Conservation (phyloP, 331 rosid species). For the Saraca asoca region DNA sequence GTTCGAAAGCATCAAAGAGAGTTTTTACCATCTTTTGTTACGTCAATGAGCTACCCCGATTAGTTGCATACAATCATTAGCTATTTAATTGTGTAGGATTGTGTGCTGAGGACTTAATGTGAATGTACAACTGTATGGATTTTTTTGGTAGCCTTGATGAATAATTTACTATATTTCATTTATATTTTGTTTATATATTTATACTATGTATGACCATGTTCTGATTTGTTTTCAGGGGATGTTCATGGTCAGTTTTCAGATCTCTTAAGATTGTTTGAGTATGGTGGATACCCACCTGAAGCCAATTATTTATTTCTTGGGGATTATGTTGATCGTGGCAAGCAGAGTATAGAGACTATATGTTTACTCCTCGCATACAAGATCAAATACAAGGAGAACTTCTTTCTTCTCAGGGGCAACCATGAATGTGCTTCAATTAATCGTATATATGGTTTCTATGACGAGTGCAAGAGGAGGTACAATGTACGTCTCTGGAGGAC, state of each 20-base stretch:
- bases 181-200: too few relatives aligned
- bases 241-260: constrained; percentile 53
- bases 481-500: constrained; percentile 47
- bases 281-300: constrained; percentile 49
- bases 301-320: constrained; percentile 53
- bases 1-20: too few relatives aligned
- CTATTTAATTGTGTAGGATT: constrained; percentile 12
- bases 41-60: background rate
- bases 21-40: too few relatives aligned
- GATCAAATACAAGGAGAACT: constrained; percentile 46
- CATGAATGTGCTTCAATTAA: constrained; percentile 50
- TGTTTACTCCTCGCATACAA: constrained; percentile 50
- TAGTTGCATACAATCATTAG: background rate
- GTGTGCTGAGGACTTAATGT: constrained; percentile 4
- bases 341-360: constrained; percentile 49
- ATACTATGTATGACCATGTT: too few relatives aligned
- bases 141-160: background rate
- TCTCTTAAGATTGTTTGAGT: constrained; percentile 46
- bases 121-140: constrained; percentile 7
- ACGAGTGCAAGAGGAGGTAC: constrained; percentile 48
- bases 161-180: constrained; percentile 2
- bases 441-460: constrained; percentile 48
- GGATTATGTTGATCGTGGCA: constrained; percentile 52
- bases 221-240: constrained; percentile 36
- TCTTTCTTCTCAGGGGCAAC: constrained; percentile 49